phyloP scores from a whole-genome alignment of 805 yeast species.

The Ogataea pini region DNA sequence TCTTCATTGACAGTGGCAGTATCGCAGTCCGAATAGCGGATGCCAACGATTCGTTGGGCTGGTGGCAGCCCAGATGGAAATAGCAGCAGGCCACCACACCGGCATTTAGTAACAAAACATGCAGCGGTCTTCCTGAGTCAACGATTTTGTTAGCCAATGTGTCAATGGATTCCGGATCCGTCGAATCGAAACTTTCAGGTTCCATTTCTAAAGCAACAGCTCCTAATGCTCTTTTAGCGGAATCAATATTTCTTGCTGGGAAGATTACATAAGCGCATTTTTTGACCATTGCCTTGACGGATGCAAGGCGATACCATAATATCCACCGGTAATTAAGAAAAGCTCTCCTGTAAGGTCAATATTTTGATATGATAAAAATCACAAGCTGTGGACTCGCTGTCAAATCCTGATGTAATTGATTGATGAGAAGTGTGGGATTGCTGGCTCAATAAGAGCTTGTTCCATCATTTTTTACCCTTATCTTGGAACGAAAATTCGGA shows the following conservation, averaged over 20 bases:
- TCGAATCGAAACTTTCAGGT: not conserved
- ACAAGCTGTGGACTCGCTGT: not conserved
- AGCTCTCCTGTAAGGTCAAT: not conserved
- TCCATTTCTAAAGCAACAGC: not conserved
- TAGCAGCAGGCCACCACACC: constrained; percentile 12
- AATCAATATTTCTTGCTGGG: constrained; percentile 1
- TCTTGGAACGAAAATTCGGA: too few relatives aligned
- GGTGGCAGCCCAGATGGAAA: constrained; percentile 8
- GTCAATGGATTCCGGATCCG: constrained; percentile 3
- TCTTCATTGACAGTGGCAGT: not conserved
- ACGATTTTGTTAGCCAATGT: constrained; percentile 3
- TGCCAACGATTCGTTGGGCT: constrained; percentile 8
- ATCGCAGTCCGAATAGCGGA: constrained; percentile 4
- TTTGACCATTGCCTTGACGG: not conserved
- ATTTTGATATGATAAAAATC: not conserved
- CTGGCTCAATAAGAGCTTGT: too few relatives aligned
- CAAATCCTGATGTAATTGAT: constrained; percentile 1
- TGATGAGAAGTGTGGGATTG: too few relatives aligned
- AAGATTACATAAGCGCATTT: constrained; percentile 3
- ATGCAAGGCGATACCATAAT: constrained; percentile 2
- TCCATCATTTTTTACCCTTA: too few relatives aligned
- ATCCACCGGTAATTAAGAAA: constrained; percentile 5
- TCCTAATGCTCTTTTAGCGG: constrained; percentile 4
- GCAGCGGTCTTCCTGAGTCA: constrained; percentile 10
- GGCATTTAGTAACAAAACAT: constrained; percentile 9